phyloP scores from a whole-genome alignment of 192 early-diverging fungal species.

The Radiomyces spectabilis region DNA sequence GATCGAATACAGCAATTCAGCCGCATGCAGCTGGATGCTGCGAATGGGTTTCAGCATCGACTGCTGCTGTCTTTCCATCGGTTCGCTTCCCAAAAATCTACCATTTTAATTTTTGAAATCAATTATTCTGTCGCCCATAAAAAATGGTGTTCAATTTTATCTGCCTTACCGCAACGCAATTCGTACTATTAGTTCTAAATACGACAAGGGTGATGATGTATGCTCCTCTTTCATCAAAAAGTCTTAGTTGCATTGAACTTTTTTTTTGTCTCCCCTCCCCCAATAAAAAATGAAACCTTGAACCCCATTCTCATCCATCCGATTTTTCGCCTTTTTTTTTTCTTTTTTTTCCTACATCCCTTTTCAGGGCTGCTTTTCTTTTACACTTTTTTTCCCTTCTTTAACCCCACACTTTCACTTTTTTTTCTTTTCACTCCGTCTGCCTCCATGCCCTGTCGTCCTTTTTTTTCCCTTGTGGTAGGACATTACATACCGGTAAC shows the following conservation, averaged over 20 bases:
- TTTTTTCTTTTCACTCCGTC: too few relatives aligned
- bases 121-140: too few relatives aligned
- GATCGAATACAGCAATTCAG: constrained; percentile 51
- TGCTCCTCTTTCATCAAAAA: too few relatives aligned
- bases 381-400: too few relatives aligned
- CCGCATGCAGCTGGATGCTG: constrained; percentile 48
- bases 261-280: neutral
- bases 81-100: constrained; percentile 33
- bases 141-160: too few relatives aligned
- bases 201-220: constrained; percentile 1
- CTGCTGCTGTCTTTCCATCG: constrained; percentile 12
- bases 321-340: constrained; percentile 1
- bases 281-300: neutral
- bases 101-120: neutral
- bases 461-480: too few relatives aligned
- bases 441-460: too few relatives aligned
- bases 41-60: constrained; percentile 8
- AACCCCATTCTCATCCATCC: neutral
- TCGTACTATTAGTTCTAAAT: constrained; percentile 10
- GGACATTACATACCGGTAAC: too few relatives aligned
- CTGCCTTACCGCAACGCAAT: constrained; percentile 8
- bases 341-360: constrained; percentile 1
- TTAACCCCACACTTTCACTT: too few relatives aligned
- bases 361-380: too few relatives aligned
- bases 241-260: too few relatives aligned